phyloP scores from a whole-genome alignment of 768 basidiomycete genomes.

The Kwoniella dejecticola region DNA sequence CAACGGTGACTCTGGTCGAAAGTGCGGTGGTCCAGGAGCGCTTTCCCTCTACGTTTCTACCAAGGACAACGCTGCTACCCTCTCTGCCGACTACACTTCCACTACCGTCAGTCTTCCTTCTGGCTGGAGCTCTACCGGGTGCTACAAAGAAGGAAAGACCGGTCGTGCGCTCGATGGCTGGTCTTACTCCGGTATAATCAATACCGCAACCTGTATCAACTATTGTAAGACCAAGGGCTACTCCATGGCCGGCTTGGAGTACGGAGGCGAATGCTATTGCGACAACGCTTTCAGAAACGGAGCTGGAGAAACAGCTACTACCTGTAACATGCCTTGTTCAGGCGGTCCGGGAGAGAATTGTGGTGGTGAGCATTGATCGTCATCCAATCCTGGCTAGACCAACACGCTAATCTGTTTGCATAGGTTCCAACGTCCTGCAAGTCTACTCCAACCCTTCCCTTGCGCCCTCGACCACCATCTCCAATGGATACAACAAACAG shows the following conservation, averaged over 20 bases:
- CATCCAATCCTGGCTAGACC: background rate
- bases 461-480: conserved; percentile 10
- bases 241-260: conserved; percentile 32
- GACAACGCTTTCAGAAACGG: conserved; percentile 29
- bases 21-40: conserved; percentile 28
- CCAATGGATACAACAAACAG: conserved; percentile 22
- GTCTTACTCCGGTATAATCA: conserved; percentile 16
- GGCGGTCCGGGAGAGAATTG: conserved; percentile 24
- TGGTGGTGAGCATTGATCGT: conserved; percentile 16
- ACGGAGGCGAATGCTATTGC: conserved; percentile 34
- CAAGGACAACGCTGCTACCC: conserved; percentile 6
- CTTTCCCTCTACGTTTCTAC: conserved; percentile 28
- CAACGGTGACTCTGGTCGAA: conserved; percentile 16
- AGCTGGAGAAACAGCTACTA: conserved; percentile 18
- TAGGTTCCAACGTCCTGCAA: conserved; percentile 17
- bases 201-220: conserved; percentile 22
- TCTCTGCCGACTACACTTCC: conserved; percentile 22
- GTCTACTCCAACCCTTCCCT: conserved; percentile 28
- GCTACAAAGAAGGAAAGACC: conserved; percentile 17
- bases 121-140: conserved; percentile 23
- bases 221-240: conserved; percentile 26
- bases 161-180: conserved; percentile 25
- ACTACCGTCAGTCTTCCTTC: conserved; percentile 26
- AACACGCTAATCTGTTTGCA: background rate
- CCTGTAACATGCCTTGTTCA: conserved; percentile 29